Evolutionary conservation across 768 basidiomycete genomes (phyloP), one percentile per base, ranked within the genome.

Genomic region (Auriscalpium orientale): DNA sequence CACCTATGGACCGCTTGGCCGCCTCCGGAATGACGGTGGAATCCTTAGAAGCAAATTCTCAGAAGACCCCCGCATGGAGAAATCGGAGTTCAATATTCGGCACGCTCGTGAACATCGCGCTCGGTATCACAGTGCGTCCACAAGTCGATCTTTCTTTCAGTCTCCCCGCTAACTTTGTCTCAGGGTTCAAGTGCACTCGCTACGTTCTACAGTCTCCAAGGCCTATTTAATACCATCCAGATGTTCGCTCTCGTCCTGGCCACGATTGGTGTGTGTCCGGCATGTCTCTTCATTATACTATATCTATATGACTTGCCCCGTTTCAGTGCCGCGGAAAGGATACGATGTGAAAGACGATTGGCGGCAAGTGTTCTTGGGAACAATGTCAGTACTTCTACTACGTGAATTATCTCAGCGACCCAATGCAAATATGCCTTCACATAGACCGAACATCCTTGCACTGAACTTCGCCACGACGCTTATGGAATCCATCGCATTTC

Each of bases 171-270:
- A 38, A 60, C 53, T 54, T 11, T 46, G 18, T 59, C 49, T 0
- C 46, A 88, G 85, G 86, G 87, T 11, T 88, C 87, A 2, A 87
- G 84, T 66, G 79, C 77, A 22, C 69, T 87, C 37, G 80, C 84
- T 5, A 77, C 80, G 1, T 86, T 81, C 60, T 89, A 88, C 64
- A 86, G 85, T 65, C 66, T 87, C 20, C 82, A 85, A 63, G 85
- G 87, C 43, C 72, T 88, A 10, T 74, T 80, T 52, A 85, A 85
- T 58, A 85, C 82, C 0, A 68, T 89, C 0, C 86, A 89, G 64
- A 76, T 89, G 37, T 86, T 88, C 66, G 85, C 87, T 0, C 70
- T 89, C 28, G 75, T 89, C 46, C 66, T 89, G 56, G 82, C 77
- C 56, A 87, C 85, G 2, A 78, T 87, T 57, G 78, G 86, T 87